A percentile compares a stretch with the other conserved stretches of the same genome.
Evolutionary conservation across 495 filamentous ascomycete genomes (phyloP).

Genomic region (Aspergillus wentii): DNA sequence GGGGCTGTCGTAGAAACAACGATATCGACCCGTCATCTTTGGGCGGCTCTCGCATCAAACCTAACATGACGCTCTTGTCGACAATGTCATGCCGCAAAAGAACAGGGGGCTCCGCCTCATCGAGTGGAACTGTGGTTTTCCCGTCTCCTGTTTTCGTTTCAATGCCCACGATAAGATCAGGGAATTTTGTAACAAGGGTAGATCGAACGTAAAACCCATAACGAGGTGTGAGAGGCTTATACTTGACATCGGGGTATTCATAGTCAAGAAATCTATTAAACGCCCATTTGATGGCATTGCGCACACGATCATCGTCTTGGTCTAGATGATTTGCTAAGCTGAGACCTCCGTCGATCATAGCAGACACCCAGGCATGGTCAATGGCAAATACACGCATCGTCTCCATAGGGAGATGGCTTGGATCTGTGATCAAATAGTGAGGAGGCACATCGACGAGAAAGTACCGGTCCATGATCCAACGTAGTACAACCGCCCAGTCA

Average conservation of each 20-base stretch:
- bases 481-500: constrained; percentile 29
- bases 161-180: constrained; percentile 6
- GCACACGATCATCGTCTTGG: constrained; percentile 13
- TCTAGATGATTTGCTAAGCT: constrained; percentile 34
- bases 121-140: too few relatives aligned
- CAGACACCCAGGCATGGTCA: constrained; percentile 39
- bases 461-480: constrained; percentile 33
- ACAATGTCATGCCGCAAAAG: constrained; percentile 13
- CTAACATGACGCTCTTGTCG: constrained; percentile 14
- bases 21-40: background rate
- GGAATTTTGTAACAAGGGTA: constrained; percentile 4
- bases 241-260: constrained; percentile 5
- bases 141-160: too few relatives aligned
- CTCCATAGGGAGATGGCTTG: constrained; percentile 31
- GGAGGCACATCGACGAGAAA: constrained; percentile 29
- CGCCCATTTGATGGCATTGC: constrained; percentile 23
- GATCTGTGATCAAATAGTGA: constrained; percentile 39
- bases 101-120: too few relatives aligned
- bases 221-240: constrained; percentile 4
- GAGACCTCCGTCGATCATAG: constrained; percentile 44
- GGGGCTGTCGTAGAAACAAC: constrained; percentile 20
- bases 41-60: constrained; percentile 13
- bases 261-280: constrained; percentile 27
- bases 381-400: constrained; percentile 43
- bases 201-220: constrained; percentile 9